Base-by-base conservation (phyloP, 108 stramenopile genomes). In the Cyclotella kingstonii region DNA sequence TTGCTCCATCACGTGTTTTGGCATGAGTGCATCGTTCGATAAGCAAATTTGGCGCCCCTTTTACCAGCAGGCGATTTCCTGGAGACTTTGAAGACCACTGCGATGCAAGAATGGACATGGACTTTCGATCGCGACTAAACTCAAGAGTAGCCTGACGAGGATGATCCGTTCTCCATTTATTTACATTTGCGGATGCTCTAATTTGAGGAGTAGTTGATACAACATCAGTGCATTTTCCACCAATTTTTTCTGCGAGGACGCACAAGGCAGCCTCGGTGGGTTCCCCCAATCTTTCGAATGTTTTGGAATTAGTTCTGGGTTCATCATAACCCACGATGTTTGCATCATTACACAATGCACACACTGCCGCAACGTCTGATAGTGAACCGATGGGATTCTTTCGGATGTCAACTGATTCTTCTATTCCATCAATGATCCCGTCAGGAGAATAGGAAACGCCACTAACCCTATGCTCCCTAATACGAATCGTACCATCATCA, bases 261-360 rank as follows among this genome's bases (percentile, higher is more conserved):
- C 90, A 93, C 8, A 97, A 66, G 0, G 96, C 98, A 17, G 96
- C 96, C 60, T 98, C 98, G 0, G 98, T 98, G 0, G 98, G 98
- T 67, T 98, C 98, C n/a, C 98, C 98, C 45, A 61, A 62, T 50
- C 68, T 40, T 45, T 67, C 62, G 39, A 41, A 76, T 31, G 36
- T 46, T 64, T 70, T 84, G 27, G 67, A 67, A 2, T 30, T 44
- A n/a, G 36, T 42, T 29, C 52, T 47, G 18, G 46, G 47, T 25
- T 36, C 60, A 55, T 85, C 70, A 60, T 78, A 55, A 25, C 86
- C 88, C n/a, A 90, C 61, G 54, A 92, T 87, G 2, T 47, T 73
- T 40, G 89, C 89, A 76, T 94, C 93, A 56, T 91, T 91, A 66
- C 93, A 94, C 45, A 94, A 55, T 15, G 88, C 81, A 6, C 79